Conservation (phyloP, 352 stramenopile species). For the Phytophthora foliorum region DNA sequence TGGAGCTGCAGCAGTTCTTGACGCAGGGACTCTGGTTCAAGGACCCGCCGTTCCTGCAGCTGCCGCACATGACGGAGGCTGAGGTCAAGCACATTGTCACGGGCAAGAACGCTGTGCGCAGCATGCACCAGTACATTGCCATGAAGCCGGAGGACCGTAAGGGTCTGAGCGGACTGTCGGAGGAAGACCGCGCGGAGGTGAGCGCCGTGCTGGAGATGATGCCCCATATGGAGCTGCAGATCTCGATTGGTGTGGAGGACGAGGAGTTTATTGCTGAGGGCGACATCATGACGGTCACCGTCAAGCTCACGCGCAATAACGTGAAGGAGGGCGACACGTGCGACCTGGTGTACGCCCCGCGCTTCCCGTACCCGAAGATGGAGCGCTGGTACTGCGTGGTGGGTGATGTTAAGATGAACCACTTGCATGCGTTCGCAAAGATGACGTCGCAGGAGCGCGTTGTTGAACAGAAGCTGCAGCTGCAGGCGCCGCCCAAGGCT, state of each 20-base stretch:
- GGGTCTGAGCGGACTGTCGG: conserved; percentile 92
- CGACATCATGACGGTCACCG: conserved; percentile 98
- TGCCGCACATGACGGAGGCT: conserved; percentile 89
- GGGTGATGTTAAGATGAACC: conserved; percentile 93
- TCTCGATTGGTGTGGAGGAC: conserved; percentile 92
- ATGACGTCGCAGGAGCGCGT: conserved; percentile 93
- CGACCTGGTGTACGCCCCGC: conserved; percentile 96
- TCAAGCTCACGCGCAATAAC: conserved; percentile 98
- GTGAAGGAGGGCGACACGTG: conserved; percentile 95
- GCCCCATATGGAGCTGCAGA: conserved; percentile 94
- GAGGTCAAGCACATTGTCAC: conserved; percentile 94
- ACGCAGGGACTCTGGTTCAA: conserved; percentile 97
- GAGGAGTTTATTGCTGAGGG: conserved; percentile 98
- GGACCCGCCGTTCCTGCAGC: conserved; percentile 92
- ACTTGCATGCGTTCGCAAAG: conserved; percentile 97
- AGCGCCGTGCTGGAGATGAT: conserved; percentile 95
- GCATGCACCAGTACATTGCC: conserved; percentile 95
- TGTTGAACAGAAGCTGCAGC: conserved; percentile 94
- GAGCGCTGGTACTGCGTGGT: conserved; percentile 99
- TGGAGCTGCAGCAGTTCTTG: conserved; percentile 98
- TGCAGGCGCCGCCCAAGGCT: conserved; percentile 95
- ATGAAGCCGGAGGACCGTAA: conserved; percentile 94
- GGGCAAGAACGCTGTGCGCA: conserved; percentile 93
- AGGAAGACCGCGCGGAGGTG: conserved; percentile 95
- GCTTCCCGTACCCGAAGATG: conserved; percentile 95